Evolutionary conservation across 106 monocot species (phyloP), one percentile per base, ranked within the genome.

Genomic region (Hemerocallis citrina): DNA sequence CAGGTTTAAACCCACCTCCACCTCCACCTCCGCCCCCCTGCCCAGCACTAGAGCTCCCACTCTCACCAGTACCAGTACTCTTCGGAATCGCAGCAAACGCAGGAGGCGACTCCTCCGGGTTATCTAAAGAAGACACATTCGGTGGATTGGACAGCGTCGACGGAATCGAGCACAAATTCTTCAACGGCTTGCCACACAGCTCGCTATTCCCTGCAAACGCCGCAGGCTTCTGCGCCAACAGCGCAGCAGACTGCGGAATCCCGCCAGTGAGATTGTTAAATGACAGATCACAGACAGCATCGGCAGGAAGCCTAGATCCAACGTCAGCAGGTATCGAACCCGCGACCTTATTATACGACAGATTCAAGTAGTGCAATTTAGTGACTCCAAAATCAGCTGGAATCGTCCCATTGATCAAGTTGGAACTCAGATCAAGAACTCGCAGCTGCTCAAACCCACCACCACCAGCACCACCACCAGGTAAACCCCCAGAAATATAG

Each of bases 51-150:
- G 13, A 25, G 23, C 47, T 19, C 47, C 47, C 16, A 35, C 24
- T 57, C 0, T 10, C 25, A 14, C 4, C 38, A 23, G 8, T 17
- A 24, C 9, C 23, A 2, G 77, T 55, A 29, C 61, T 62, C 61
- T 76, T 82, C 16, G 93, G 93, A 1, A 89, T 82, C 21, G 72
- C 93, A 1, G 93, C 93, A 55, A 93, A 80, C 5, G 93, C 93
- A 38, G 93, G 89, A 1, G 93, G 85, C 8, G 93, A 89, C 52
- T 79, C 70, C 38, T 49, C 38, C 42, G 37, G 57, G 14, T 54
- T 38, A n/a, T n/a, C n/a, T 0, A 46, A 12, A 1, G 39, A 21
- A 3, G 82, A 50, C n/a, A 37, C 66, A 29, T 85, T 79, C 12
- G 61, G 59, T 1, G 59, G 61, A 39, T 62, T 62, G 7, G 77